Evolutionary conservation across 2,329 filamentous ascomycete species (phyloP), one percentile per base, ranked within the genome.

Genomic region (Stemphylium lycopersici): DNA sequence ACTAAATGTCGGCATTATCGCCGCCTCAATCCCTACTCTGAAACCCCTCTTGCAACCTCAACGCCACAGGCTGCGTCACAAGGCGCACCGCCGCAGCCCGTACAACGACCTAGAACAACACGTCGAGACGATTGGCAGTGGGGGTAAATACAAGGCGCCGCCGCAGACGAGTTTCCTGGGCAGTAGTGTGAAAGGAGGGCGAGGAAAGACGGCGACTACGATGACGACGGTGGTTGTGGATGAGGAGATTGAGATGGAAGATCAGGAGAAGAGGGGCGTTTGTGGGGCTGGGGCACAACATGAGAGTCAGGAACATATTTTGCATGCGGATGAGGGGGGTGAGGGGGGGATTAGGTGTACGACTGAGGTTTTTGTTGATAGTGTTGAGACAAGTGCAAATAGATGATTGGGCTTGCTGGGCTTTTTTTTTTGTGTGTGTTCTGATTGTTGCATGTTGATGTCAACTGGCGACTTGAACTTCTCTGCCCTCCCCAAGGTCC

Each of bases 1-100:
- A 38, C 48, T 56, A 6, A 56, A 56, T 29, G 24, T 42, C 31
- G 44, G 43, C 22, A 53, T 53, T 11, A 48, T 37, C 11, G 48
- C 44, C 7, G 42, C 48, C 20, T 42, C 41, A n/a, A 56, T 52
- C 36, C 43, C 44, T 8, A 48, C 43, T 2, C 20, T 56, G 5
- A 48, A 48, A 16, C 48, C 48, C 2, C 43, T 45, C 10, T 34
- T 56, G 6, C 3, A 24, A 24, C 6, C 22, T 7, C 22, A 24
- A 24, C 22, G 22, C 3, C 31, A 39, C n/a, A 43, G 18, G 10
- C 3, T 13, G 12, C 13, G 13, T 7, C 13, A 22, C 6, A 5
- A 38, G 16, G 3, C 15, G 26, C 16, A 37, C 38, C 31, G 16
- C 13, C 37, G 24, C 13, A 48, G 26, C 32, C 26, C 16, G 2